phyloP scores from a whole-genome alignment of 768 basidiomycete genomes.

The Tubosaeta sp. region DNA sequence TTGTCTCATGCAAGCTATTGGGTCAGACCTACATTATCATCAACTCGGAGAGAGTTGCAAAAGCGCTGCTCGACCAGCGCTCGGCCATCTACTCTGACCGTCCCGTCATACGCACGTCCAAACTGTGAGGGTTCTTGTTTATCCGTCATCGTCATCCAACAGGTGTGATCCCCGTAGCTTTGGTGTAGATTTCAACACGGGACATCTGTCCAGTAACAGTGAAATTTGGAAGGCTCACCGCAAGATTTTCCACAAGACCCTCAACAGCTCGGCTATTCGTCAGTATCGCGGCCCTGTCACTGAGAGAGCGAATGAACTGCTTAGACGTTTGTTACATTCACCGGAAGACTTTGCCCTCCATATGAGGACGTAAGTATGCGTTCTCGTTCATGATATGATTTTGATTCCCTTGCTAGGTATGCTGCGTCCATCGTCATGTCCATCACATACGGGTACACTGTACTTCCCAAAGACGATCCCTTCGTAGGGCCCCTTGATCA shows the following conservation, averaged over 20 bases:
- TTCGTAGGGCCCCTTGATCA: conserved; percentile 14
- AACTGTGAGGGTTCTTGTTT: conserved; percentile 1
- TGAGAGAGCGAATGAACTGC: conserved; percentile 1
- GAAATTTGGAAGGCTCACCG: conserved; percentile 14
- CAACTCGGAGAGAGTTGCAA: conserved; percentile 21
- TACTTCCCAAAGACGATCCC: conserved; percentile 15
- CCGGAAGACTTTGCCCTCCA: conserved; percentile 16
- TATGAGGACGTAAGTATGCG: conserved; percentile 17
- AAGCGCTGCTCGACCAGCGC: conserved; percentile 22
- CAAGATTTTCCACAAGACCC: conserved; percentile 13
- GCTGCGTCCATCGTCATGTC: conserved; percentile 19
- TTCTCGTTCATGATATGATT: background rate
- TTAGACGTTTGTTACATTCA: conserved; percentile 8
- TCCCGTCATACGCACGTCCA: conserved; percentile 4
- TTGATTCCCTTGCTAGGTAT: conserved; percentile 7
- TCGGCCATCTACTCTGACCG: conserved; percentile 22
- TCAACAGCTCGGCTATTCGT: conserved; percentile 9
- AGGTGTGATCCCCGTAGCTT: conserved; percentile 11
- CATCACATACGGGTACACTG: conserved; percentile 18
- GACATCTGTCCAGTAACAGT: conserved; percentile 15
- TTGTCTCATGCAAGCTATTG: conserved; percentile 18
- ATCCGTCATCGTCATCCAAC: background rate
- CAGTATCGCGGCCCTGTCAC: conserved; percentile 12
- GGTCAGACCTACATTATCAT: conserved; percentile 23
- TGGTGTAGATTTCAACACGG: conserved; percentile 22